These are phyloP conservation scores for Colletotrichum paranaense DNA, from an alignment of 2,329 filamentous ascomycete genomes.

Conservation along the genomic window DNA sequence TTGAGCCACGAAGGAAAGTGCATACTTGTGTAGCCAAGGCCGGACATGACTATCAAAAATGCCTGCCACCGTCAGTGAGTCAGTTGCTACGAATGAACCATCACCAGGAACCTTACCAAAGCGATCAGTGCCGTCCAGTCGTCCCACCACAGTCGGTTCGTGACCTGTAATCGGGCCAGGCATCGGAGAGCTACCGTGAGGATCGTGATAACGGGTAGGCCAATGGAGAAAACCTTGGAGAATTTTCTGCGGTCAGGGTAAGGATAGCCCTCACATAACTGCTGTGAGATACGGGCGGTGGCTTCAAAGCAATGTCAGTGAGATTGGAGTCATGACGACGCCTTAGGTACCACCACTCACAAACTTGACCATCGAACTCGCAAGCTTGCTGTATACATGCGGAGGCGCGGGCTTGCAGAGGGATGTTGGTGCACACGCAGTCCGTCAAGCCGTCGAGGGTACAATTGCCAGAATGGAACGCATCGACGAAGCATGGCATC, in stretches of 20 bases:
- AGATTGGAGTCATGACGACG: too few relatives aligned
- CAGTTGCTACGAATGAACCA: too few relatives aligned
- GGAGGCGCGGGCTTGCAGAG: constrained; percentile 22
- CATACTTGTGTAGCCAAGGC: constrained; percentile 9
- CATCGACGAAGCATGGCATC: constrained; percentile 28
- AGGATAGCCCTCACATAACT: constrained; percentile 18
- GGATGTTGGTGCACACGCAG: constrained; percentile 28
- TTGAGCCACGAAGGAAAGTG: background rate
- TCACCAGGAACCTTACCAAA: background rate
- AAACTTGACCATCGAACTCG: constrained; percentile 14
- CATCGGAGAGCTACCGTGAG: constrained; percentile 21
- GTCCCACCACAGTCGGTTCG: constrained; percentile 32
- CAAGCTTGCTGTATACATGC: constrained; percentile 31
- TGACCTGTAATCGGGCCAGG: constrained; percentile 4
- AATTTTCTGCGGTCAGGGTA: background rate
- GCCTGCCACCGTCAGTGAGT: background rate
- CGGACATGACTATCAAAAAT: constrained; percentile 5
- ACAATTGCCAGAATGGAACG: constrained; percentile 17
- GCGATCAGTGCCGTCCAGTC: constrained; percentile 28
- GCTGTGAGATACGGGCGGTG: constrained; percentile 8
- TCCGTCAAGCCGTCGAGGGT: constrained; percentile 7
- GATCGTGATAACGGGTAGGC: constrained; percentile 2
- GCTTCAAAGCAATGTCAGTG: background rate
- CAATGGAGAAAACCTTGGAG: constrained; percentile 14
- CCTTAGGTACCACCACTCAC: too few relatives aligned